Base-by-base conservation (phyloP, 140 eudicot genomes). In the Flaveria floridana region DNA sequence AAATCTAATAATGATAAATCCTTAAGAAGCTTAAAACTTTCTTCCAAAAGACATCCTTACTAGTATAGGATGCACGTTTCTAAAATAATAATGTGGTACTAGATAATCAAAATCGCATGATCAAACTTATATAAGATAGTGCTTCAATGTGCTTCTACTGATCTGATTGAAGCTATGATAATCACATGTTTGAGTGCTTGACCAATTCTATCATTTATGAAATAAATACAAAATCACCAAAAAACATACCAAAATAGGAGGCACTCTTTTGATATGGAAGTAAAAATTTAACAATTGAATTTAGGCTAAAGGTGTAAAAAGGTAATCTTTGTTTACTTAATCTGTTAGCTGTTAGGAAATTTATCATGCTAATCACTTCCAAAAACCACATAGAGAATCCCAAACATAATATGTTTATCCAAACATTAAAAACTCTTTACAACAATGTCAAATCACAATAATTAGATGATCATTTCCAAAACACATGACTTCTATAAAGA, bases 391-490 rank as follows among this genome's bases (percentile, higher is more conserved):
- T 19, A 55, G 62, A 18, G 62, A 55, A 55, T 16, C 28, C 7
- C 1, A 55, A 55, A 19, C 58, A 52, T 52, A 15, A 5, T n/a
- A 52, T 52, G 56, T 50, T 50, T 14, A 50, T 50, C 56, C 56
- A 50, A 50, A 50, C 56, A 50, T 3, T 14, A 2, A 44, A 44
- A 44, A 44, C 50, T 44, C 13, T 0, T 44, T 44, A 44, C 6
- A 3, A 7, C 1, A 1, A 50, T 0, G n/a, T 50, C 56, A 50
- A 50, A 14, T 50, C 16, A 14, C 56, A 14, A 52, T 57, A 57
- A 57, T 57, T 6, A 57, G 28, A 57, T 57, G 23, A 57, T 57
- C 65, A 57, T 57, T 57, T 57, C 37, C 15, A 34, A 57, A 57
- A 57, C 7, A 57, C 34, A 52, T 52, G 59, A 52, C 23, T 57